Evolutionary conservation across 208 protist species (phyloP).

Genomic region (Leishmania turanica): DNA sequence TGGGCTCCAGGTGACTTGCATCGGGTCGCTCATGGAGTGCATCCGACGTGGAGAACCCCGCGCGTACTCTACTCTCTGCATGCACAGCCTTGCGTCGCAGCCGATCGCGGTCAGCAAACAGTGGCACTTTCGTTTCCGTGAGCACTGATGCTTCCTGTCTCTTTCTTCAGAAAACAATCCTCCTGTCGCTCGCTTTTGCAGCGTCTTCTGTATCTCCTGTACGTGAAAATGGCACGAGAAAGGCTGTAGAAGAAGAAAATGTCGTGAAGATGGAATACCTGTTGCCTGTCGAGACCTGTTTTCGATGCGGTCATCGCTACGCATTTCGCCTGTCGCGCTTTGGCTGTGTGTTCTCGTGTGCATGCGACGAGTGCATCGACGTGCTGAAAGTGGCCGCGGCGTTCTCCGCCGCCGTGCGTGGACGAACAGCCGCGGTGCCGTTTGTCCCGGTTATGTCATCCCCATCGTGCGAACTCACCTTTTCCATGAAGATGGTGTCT

Average conservation of each 20-base stretch:
- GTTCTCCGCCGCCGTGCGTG: slow-evolving; percentile 29
- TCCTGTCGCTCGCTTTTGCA: background rate
- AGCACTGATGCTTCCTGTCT: background rate
- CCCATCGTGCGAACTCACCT: slow-evolving; percentile 32
- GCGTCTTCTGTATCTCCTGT: background rate
- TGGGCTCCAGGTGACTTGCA: background rate
- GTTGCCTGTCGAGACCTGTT: slow-evolving; percentile 33
- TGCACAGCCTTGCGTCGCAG: background rate
- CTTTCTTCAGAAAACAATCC: background rate
- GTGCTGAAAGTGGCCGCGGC: slow-evolving; percentile 42
- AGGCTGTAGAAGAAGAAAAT: background rate
- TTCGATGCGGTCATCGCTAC: slow-evolving; percentile 47
- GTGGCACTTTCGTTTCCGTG: background rate
- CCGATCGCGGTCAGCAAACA: background rate
- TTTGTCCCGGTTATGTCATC: slow-evolving; percentile 57
- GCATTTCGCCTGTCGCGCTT: slow-evolving; percentile 65
- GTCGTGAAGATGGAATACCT: slow-evolving; percentile 53
- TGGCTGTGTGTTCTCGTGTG: slow-evolving; percentile 69
- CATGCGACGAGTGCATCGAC: slow-evolving; percentile 48
- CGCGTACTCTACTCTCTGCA: background rate
- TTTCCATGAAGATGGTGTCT: slow-evolving; percentile 33
- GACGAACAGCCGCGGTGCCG: slow-evolving; percentile 4
- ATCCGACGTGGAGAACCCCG: background rate
- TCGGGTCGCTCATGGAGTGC: background rate
- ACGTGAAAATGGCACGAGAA: background rate